Percentiles rank a stretch among this genome's conserved stretches.
These are phyloP conservation scores for Peziza echinospora DNA, from an alignment of 495 filamentous ascomycete genomes.

Conservation along the genomic window DNA sequence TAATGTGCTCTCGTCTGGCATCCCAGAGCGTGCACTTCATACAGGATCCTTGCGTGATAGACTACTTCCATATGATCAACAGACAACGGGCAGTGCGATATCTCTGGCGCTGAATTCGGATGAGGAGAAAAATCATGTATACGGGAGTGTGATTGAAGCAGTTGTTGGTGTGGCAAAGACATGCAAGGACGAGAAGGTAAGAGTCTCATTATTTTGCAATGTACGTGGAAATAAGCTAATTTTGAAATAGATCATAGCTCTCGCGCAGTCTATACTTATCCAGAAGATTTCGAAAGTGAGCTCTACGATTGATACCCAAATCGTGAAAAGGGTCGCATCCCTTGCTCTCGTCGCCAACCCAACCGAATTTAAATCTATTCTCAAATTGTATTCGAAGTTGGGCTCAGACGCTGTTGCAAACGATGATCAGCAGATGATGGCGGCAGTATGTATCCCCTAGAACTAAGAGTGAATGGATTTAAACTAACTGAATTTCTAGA, in stretches of 20 bases:
- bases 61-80: conserved; percentile 16
- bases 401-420: conserved; percentile 48
- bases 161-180: conserved; percentile 67
- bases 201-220: not conserved
- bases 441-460: conserved; percentile 35
- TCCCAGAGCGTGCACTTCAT: conserved; percentile 23
- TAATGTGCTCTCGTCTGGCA: conserved; percentile 60
- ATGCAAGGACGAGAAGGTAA: conserved; percentile 53
- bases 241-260: conserved; percentile 43
- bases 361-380: conserved; percentile 57
- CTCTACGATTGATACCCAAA: conserved; percentile 50
- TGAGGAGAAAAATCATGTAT: conserved; percentile 48
- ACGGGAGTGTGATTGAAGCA: conserved; percentile 66
- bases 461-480: too few relatives aligned
- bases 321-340: conserved; percentile 57
- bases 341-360: conserved; percentile 54
- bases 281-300: conserved; percentile 79
- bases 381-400: conserved; percentile 60
- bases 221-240: conserved; percentile 2
- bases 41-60: conserved; percentile 3
- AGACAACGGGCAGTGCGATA: conserved; percentile 46
- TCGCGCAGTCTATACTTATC: conserved; percentile 86
- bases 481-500: conserved; percentile 22
- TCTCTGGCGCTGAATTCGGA: conserved; percentile 49
- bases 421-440: conserved; percentile 34